Evolutionary conservation across 169 alveolate genomes (phyloP).

Genomic region (Plasmodium gonderi): DNA sequence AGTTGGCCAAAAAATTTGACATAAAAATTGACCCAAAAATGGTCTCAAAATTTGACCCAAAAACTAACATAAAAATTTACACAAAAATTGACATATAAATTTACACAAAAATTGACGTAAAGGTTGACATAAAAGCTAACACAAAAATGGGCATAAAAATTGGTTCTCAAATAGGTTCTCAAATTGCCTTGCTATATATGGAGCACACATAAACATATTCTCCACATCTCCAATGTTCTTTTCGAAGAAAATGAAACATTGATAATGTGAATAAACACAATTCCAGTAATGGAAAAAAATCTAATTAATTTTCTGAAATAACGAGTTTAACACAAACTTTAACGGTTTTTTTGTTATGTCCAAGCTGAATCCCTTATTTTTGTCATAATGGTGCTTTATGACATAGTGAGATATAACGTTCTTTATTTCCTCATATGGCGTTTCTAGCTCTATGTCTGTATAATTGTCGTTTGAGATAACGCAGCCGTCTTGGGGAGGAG

Average conservation of each 20-base stretch:
- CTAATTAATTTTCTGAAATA: slow-evolving; percentile 42
- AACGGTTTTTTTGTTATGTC: slow-evolving; percentile 57
- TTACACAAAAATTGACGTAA: neutral
- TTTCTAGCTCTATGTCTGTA: neutral
- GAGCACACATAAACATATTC: no score
- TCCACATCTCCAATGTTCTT: no score
- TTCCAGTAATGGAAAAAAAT: neutral
- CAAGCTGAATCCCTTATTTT: slow-evolving; percentile 33
- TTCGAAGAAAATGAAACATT: no score
- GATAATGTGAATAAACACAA: no score
- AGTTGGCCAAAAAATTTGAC: no score
- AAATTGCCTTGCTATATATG: no score
- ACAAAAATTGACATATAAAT: neutral
- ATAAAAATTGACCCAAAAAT: neutral
- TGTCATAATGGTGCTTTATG: slow-evolving; percentile 48
- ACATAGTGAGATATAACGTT: slow-evolving; percentile 38
- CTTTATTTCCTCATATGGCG: slow-evolving; percentile 16
- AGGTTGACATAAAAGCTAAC: neutral
- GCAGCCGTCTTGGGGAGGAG: slow-evolving; percentile 37
- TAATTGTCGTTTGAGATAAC: slow-evolving; percentile 64
- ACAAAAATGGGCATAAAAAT: neutral
- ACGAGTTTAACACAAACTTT: slow-evolving; percentile 28
- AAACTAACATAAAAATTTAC: neutral
- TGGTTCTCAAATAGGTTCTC: neutral
- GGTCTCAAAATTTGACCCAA: neutral